Evolutionary conservation across 2,329 filamentous ascomycete species (phyloP), one percentile per base, ranked within the genome.

Genomic region (Scolecobasidium constrictum): DNA sequence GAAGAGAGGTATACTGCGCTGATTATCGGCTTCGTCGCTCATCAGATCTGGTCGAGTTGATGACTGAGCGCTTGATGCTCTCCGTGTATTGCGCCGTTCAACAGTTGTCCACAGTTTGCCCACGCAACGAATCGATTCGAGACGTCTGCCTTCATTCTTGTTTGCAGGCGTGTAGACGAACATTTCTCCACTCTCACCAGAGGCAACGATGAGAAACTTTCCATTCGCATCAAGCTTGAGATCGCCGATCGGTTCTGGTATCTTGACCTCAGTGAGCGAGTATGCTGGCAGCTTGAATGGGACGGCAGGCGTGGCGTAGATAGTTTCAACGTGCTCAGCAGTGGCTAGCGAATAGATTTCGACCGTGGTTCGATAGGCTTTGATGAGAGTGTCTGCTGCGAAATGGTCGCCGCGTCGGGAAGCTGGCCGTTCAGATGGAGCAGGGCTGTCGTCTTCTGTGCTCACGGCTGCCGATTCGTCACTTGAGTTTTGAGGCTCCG

Each of bases 71-170:
- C 58, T 59, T 15, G 44, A 38, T n/a, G n/a, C 55, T 56, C 9
- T 50, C 44, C 3, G n/a, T 19, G 2, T 46, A 50, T 63, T 56
- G 22, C 59, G 56, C 20, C 53, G 73, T 55, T 92, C 85, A 20
- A 94, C 68, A 35, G 79, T 81, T 1, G 92, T 95, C 92, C 92
- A 98, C 15, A 93, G 66, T 63, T 98, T 98, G 16, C 82, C 88
- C 43, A 92, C 69, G 53, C 87, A 95, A 6, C 40, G 22, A 35
- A 46, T 48, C 18, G 51, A 46, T 3, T 51, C 48, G 7, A 50
- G 46, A 16, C 43, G 31, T 5, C 51, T 51, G 28, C 54, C 53
- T n/a, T 56, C 56, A 16, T 51, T 42, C 17, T 53, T 48, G 17
- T 48, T 53, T 35, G 55, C 54, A 21, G 49, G 43, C 4, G 61